These are phyloP conservation scores for Casuarina equisetifolia DNA, from an alignment of 306 rosid species.

Conservation along the genomic window DNA sequence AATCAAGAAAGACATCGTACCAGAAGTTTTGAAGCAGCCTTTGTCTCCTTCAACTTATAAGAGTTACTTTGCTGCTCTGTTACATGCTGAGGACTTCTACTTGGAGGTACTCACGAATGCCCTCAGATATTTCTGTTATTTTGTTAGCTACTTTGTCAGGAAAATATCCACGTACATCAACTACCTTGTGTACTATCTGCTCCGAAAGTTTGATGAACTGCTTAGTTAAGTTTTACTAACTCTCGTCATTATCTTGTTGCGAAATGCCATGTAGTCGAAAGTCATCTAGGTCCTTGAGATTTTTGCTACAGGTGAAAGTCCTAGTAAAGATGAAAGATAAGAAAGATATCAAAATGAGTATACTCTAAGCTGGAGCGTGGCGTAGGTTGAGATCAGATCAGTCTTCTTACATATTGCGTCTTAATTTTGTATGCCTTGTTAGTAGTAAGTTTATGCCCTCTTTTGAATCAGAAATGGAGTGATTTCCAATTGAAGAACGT, in stretches of 20 bases:
- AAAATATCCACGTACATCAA: background rate
- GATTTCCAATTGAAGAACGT: slow-evolving; percentile 18
- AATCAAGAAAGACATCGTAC: slow-evolving; percentile 34
- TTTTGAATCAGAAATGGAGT: slow-evolving; percentile 15
- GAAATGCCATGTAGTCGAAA: too few species aligned
- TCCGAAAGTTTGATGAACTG: background rate
- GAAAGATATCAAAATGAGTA: background rate
- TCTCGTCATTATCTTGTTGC: too few species aligned
- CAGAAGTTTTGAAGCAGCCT: slow-evolving; percentile 24
- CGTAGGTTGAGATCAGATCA: background rate
- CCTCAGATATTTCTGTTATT: background rate
- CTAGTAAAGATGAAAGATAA: too few species aligned
- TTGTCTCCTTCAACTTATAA: slow-evolving; percentile 33
- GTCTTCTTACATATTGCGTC: background rate
- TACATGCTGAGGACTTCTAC: slow-evolving; percentile 43
- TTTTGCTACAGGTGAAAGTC: too few species aligned
- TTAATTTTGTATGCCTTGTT: background rate
- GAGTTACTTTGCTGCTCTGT: slow-evolving; percentile 41
- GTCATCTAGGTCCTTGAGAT: too few species aligned
- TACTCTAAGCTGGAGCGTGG: background rate
- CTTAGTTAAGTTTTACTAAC: background rate
- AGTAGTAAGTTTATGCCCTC: background rate
- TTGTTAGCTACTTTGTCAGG: background rate
- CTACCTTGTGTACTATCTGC: background rate
- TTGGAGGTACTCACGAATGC: slow-evolving; percentile 23